A percentile compares a stretch with the other conserved stretches of the same genome.
These are phyloP conservation scores for Protomyces macrosporus DNA, from an alignment of 1,139 yeast genomes.

Conservation along the genomic window DNA sequence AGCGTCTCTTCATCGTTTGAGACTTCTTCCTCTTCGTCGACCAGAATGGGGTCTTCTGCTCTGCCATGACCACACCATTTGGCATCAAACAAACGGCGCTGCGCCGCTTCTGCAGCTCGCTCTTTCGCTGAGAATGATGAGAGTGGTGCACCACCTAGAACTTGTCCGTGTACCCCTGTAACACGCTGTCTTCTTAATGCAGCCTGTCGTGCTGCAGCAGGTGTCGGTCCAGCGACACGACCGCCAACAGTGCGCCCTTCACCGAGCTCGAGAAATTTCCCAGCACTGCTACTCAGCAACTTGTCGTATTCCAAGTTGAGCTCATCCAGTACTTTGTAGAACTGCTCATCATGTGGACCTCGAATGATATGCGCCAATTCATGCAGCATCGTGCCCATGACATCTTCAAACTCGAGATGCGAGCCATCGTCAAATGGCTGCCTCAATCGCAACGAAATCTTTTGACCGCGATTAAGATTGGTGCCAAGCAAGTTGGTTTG, in stretches of 20 bases:
- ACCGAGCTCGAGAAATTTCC: slow-evolving; percentile 46
- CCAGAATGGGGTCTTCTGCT: slow-evolving; percentile 16
- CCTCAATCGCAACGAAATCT: slow-evolving; percentile 67
- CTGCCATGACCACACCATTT: slow-evolving; percentile 48
- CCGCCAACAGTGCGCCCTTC: slow-evolving; percentile 54
- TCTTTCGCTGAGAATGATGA: slow-evolving; percentile 25
- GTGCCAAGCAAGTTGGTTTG: slow-evolving; percentile 63
- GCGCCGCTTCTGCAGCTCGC: slow-evolving; percentile 62
- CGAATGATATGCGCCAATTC: slow-evolving; percentile 74
- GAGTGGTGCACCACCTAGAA: slow-evolving; percentile 34
- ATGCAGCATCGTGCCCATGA: slow-evolving; percentile 80
- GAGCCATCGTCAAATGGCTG: slow-evolving; percentile 49
- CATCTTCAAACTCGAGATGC: slow-evolving; percentile 62
- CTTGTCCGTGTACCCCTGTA: slow-evolving; percentile 33
- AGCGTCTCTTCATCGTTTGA: not conserved
- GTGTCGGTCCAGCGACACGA: slow-evolving; percentile 29
- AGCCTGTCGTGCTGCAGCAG: slow-evolving; percentile 29
- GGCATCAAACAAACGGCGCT: slow-evolving; percentile 54
- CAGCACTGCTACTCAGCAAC: slow-evolving; percentile 46
- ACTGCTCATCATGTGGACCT: slow-evolving; percentile 75
- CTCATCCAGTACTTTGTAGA: slow-evolving; percentile 61
- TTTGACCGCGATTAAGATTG: slow-evolving; percentile 78
- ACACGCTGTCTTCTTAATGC: slow-evolving; percentile 21
- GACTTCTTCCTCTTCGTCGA: slow-evolving; percentile 13
- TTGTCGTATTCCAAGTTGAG: slow-evolving; percentile 56